Percentiles rank a stretch among this genome's conserved stretches.
These are phyloP conservation scores for Scheffersomyces lignosus DNA, from an alignment of 805 yeast genomes.

Conservation along the genomic window DNA sequence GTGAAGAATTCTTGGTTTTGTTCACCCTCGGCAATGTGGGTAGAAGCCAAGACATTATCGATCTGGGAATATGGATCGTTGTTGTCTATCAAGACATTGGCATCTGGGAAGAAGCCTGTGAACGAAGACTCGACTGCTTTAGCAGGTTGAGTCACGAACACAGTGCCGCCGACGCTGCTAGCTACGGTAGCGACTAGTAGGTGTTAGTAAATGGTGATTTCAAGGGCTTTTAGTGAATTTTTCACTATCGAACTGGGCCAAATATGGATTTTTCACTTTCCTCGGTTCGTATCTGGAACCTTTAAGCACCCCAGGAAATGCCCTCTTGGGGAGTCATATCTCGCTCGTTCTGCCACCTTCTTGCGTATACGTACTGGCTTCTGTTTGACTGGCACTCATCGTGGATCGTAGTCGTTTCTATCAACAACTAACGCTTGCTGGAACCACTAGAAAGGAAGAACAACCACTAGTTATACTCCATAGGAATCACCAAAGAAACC, in stretches of 20 bases:
- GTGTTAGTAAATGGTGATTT: constrained; percentile 8
- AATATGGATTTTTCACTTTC: too few relatives aligned
- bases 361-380: constrained; percentile 7
- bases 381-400: constrained; percentile 13
- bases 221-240: too few relatives aligned
- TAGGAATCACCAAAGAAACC: not conserved
- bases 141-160: constrained; percentile 49
- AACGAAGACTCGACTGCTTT: constrained; percentile 41
- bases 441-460: too few relatives aligned
- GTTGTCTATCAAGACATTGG: constrained; percentile 34
- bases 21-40: constrained; percentile 6
- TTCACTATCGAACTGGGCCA: too few relatives aligned
- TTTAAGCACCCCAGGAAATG: too few relatives aligned
- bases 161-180: constrained; percentile 24
- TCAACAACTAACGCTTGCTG: too few relatives aligned
- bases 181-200: constrained; percentile 30
- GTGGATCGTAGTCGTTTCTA: too few relatives aligned
- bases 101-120: constrained; percentile 21
- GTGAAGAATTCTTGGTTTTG: constrained; percentile 30
- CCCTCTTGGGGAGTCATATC: too few relatives aligned
- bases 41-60: constrained; percentile 31
- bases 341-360: not conserved
- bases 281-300: too few relatives aligned
- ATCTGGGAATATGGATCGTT: constrained; percentile 57
- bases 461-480: not conserved